A percentile compares a stretch with the other conserved stretches of the same genome.
Conservation (phyloP, 2,329 filamentous ascomycete species). For the Fusarium abutilonis region DNA sequence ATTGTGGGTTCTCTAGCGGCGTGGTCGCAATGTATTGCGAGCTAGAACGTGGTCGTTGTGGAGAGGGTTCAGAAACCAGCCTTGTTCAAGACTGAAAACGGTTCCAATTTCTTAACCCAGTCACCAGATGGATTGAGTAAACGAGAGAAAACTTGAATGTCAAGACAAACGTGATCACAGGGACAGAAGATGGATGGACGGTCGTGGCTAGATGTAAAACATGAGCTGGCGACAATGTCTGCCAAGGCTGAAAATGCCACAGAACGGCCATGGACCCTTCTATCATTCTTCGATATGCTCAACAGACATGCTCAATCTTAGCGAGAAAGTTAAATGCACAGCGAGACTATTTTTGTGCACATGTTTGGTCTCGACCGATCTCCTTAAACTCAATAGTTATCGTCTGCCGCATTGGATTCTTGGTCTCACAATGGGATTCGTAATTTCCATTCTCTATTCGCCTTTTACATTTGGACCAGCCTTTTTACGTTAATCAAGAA, state of each 20-base stretch:
- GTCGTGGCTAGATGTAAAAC: slow-evolving; percentile 23
- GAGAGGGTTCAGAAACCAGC: slow-evolving; percentile 14
- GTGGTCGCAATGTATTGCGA: slow-evolving; percentile 11
- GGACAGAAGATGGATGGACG: slow-evolving; percentile 3
- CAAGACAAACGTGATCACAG: slow-evolving; percentile 4
- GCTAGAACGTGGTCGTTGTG: slow-evolving; percentile 16
- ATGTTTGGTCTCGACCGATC: not conserved
- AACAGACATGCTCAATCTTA: not conserved
- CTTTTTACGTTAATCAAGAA: not conserved
- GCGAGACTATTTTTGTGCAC: not conserved
- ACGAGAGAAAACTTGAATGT: not conserved
- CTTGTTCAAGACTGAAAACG: slow-evolving; percentile 1
- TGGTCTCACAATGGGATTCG: not conserved
- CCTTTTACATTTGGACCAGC: too few species aligned
- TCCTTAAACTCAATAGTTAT: not conserved
- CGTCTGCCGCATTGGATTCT: not conserved
- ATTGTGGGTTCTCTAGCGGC: slow-evolving; percentile 32
- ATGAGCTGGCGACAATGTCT: slow-evolving; percentile 10
- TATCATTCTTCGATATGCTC: accelerated
- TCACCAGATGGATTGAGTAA: not conserved
- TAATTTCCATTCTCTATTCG: not conserved
- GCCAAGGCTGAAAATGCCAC: slow-evolving; percentile 11
- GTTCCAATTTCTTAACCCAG: not conserved
- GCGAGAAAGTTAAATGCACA: not conserved
- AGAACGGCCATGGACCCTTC: not conserved